phyloP scores from a whole-genome alignment of 2,329 filamentous ascomycete genomes.

The Moelleriella libera region DNA sequence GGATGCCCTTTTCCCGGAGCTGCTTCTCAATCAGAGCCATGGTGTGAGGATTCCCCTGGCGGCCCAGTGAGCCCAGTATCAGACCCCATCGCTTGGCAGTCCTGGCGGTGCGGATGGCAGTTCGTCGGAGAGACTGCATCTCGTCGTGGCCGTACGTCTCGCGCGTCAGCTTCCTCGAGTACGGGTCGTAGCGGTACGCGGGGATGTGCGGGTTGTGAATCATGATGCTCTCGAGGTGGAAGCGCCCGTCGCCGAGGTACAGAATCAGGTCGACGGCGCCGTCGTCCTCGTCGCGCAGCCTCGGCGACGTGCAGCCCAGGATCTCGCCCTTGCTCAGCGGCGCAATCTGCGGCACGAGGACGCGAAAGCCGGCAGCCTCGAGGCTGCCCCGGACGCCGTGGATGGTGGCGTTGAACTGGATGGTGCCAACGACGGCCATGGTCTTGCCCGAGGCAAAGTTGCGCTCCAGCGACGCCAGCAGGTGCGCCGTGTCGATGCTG shows the following conservation, averaged over 20 bases:
- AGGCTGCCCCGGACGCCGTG: constrained; percentile 70
- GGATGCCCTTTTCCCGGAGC: constrained; percentile 56
- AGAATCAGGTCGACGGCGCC: constrained; percentile 62
- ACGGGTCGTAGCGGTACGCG: constrained; percentile 93
- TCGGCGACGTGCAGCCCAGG: constrained; percentile 87
- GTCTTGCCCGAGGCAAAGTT: constrained; percentile 80
- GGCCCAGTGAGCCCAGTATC: constrained; percentile 80
- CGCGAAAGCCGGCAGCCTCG: constrained; percentile 69
- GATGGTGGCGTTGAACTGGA: constrained; percentile 96
- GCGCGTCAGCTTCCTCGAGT: constrained; percentile 78
- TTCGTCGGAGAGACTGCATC: constrained; percentile 67
- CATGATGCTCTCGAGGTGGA: constrained; percentile 97
- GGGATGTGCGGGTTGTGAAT: constrained; percentile 89
- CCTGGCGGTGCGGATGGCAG: constrained; percentile 64
- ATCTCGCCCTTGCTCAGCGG: constrained; percentile 93
- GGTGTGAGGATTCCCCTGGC: constrained; percentile 92
- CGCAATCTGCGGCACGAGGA: constrained; percentile 83
- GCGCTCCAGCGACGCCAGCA: constrained; percentile 72
- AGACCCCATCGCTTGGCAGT: constrained; percentile 82
- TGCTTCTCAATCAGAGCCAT: constrained; percentile 73
- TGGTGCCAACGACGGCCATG: constrained; percentile 87
- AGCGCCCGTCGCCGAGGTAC: constrained; percentile 83
- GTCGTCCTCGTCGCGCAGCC: constrained; percentile 39
- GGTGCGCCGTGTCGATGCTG: constrained; percentile 79
- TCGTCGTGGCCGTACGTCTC: constrained; percentile 88